A percentile compares a stretch with the other conserved stretches of the same genome.
Evolutionary conservation across 129 eudicot genomes (phyloP).

Genomic region (Oenanthe sinensis): DNA sequence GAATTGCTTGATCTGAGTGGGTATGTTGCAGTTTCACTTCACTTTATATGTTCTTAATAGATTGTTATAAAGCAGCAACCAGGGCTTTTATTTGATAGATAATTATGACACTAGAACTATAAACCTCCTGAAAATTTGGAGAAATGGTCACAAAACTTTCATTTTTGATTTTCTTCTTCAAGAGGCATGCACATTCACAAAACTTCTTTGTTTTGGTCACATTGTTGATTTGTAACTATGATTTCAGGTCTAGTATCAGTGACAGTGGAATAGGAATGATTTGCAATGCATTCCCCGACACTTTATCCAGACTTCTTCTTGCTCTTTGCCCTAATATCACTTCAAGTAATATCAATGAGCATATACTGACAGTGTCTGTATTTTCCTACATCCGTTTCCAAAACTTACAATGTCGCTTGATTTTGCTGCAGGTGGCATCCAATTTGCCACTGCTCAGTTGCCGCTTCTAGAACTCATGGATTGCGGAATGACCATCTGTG

Average conservation of each 20-base stretch:
- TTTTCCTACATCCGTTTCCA: conserved; percentile 1
- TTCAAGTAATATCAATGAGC: conserved; percentile 51
- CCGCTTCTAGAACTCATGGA: conserved; percentile 94
- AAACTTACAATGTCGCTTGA: conserved; percentile 8
- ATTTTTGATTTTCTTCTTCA: not conserved
- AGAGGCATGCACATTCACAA: not conserved
- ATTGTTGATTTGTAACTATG: conserved; percentile 6
- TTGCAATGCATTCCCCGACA: conserved; percentile 82
- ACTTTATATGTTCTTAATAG: not conserved
- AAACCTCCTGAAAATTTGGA: not conserved
- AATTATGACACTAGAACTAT: too few relatives aligned
- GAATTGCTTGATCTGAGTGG: conserved; percentile 98
- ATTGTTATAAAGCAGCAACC: not conserved
- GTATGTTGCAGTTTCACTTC: conserved; percentile 30
- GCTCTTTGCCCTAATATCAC: conserved; percentile 91
- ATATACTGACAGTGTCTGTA: not conserved
- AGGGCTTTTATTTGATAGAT: not conserved
- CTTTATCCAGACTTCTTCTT: conserved; percentile 70
- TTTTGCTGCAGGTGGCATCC: conserved; percentile 66
- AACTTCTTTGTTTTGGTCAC: not conserved
- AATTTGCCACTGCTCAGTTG: conserved; percentile 91
- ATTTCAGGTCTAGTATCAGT: conserved; percentile 84
- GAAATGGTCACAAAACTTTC: not conserved
- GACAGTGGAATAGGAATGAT: conserved; percentile 98
- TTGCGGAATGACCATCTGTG: conserved; percentile 94